Percentiles rank a stretch among this genome's conserved stretches.
phyloP scores from a whole-genome alignment of 108 stramenopile genomes.

The Cyclotella cryptica region DNA sequence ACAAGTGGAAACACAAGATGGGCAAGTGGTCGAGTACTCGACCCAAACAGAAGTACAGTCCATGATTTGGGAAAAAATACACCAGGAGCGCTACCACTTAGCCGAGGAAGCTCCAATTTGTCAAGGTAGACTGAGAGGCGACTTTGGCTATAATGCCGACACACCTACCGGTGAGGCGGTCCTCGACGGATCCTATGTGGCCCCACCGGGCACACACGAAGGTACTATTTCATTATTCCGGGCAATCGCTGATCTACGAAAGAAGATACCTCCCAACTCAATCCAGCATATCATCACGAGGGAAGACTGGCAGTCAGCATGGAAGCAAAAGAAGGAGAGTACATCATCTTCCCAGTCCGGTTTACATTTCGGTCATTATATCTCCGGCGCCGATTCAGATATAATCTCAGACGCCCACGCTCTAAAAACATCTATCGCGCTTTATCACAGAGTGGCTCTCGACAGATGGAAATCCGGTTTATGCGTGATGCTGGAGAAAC shows the following conservation, averaged over 20 bases:
- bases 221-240: neutral
- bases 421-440: slow-evolving; percentile 4
- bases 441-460: neutral
- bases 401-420: slow-evolving; percentile 11
- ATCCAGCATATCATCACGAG: neutral
- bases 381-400: slow-evolving; percentile 2
- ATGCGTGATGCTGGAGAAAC: slow-evolving; percentile 22
- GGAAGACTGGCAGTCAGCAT: neutral
- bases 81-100: too few species aligned
- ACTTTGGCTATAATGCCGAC: too few species aligned
- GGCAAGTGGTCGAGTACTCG: neutral
- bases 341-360: slow-evolving; percentile 27
- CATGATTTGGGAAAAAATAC: neutral
- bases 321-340: neutral
- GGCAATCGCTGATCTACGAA: neutral
- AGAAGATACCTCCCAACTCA: neutral
- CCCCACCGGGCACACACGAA: neutral
- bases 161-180: neutral
- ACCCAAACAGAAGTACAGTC: neutral
- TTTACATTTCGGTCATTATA: slow-evolving; percentile 11
- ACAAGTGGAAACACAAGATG: neutral
- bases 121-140: too few species aligned
- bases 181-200: slow-evolving; percentile 8
- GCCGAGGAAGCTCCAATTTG: too few species aligned
- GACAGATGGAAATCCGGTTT: slow-evolving; percentile 15